Conservation (phyloP, 2,329 filamentous ascomycete genomes). For the Aspergillus sp. region DNA sequence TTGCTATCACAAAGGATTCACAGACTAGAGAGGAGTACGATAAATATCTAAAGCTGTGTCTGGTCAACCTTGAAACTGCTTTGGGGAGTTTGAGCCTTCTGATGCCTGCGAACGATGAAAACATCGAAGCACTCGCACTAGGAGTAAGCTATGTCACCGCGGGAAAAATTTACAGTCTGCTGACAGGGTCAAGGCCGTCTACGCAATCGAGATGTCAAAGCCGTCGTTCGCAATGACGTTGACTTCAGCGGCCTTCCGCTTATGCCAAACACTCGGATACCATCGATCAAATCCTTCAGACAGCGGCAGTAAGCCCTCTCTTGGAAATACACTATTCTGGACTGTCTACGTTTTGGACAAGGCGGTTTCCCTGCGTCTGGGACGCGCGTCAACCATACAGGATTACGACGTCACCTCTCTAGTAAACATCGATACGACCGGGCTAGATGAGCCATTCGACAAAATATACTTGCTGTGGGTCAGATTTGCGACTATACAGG, state of each 20-base stretch:
- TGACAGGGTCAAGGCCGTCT: slow-evolving; percentile 51
- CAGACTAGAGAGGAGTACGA: slow-evolving; percentile 28
- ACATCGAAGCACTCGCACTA: slow-evolving; percentile 60
- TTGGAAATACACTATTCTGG: slow-evolving; percentile 55
- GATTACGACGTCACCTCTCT: slow-evolving; percentile 61
- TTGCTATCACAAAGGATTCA: slow-evolving; percentile 22
- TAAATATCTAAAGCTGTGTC: slow-evolving; percentile 39
- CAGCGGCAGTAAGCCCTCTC: slow-evolving; percentile 29
- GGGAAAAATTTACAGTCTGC: background rate
- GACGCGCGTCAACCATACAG: slow-evolving; percentile 59
- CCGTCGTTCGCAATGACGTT: slow-evolving; percentile 67
- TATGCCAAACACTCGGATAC: slow-evolving; percentile 65
- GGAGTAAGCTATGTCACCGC: slow-evolving; percentile 48
- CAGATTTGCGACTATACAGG: slow-evolving; percentile 57
- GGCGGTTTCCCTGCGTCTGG: slow-evolving; percentile 59
- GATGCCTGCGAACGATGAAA: slow-evolving; percentile 57
- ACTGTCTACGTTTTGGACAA: slow-evolving; percentile 61
- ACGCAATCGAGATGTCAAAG: slow-evolving; percentile 63
- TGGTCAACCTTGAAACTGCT: slow-evolving; percentile 48
- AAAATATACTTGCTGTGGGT: slow-evolving; percentile 58
- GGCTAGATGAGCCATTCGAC: slow-evolving; percentile 40
- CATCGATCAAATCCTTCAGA: slow-evolving; percentile 45
- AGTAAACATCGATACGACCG: slow-evolving; percentile 24
- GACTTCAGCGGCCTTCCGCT: slow-evolving; percentile 58
- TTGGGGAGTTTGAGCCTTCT: slow-evolving; percentile 56